Conservation (phyloP, 371 early-diverging fungal genomes). For the Saksenaea vasiformis region DNA sequence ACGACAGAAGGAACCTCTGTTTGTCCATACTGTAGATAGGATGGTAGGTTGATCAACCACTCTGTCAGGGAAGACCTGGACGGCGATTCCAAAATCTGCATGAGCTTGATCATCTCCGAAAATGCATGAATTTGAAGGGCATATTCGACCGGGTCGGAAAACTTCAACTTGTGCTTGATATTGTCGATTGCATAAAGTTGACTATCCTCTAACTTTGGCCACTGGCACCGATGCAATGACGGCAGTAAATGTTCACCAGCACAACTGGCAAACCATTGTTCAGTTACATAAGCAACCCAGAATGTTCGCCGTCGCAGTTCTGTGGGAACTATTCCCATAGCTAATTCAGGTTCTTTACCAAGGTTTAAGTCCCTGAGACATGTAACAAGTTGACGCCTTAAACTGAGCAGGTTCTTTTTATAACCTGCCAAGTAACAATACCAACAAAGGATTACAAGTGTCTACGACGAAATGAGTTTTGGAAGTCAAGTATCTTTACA, state of each 20-base stretch:
- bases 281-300: conserved; percentile 32
- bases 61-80: conserved; percentile 17
- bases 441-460: conserved; percentile 44
- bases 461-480: conserved; percentile 19
- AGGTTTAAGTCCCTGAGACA: conserved; percentile 12
- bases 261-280: conserved; percentile 30
- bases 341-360: conserved; percentile 11
- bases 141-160: conserved; percentile 2
- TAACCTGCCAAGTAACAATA: conserved; percentile 37
- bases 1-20: conserved; percentile 20
- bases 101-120: conserved; percentile 25
- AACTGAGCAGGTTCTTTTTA: conserved; percentile 19
- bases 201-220: conserved; percentile 31
- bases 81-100: conserved; percentile 21
- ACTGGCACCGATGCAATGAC: conserved; percentile 17
- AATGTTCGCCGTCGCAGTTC: conserved; percentile 32
- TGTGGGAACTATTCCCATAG: not conserved
- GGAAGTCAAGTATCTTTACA: not conserved
- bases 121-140: conserved; percentile 26
- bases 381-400: conserved; percentile 24
- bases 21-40: conserved; percentile 27
- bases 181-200: conserved; percentile 18
- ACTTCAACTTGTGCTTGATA: not conserved
- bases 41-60: conserved; percentile 31
- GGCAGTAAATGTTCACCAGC: conserved; percentile 10